phyloP scores from a whole-genome alignment of 1,139 yeast genomes.

The Suhomyces atakaporum region DNA sequence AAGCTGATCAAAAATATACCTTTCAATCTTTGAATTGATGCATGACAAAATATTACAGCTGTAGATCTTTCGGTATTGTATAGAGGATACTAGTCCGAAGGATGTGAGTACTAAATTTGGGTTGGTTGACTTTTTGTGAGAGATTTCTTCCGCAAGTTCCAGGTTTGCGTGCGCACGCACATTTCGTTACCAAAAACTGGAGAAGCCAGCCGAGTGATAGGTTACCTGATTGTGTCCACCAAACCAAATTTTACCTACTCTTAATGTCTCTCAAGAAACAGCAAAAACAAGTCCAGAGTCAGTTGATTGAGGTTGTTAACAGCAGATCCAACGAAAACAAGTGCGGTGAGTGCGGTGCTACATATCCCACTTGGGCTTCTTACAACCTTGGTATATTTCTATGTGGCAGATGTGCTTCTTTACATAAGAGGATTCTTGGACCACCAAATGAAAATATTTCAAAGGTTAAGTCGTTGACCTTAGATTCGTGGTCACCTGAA shows the following conservation, averaged over 20 bases:
- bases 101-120: too few relatives aligned
- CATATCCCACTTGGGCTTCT: slow-evolving; percentile 63
- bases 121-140: neutral
- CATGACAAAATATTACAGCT: too few relatives aligned
- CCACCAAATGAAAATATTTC: slow-evolving; percentile 51
- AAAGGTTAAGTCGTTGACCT: slow-evolving; percentile 74
- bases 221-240: too few relatives aligned
- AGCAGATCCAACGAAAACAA: slow-evolving; percentile 49
- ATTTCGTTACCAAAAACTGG: neutral
- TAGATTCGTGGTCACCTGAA: slow-evolving; percentile 73
- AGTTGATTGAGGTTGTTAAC: slow-evolving; percentile 48
- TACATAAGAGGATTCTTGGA: slow-evolving; percentile 73
- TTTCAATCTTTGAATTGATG: slow-evolving; percentile 4
- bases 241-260: too few relatives aligned
- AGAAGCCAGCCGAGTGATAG: too few relatives aligned
- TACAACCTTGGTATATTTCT: slow-evolving; percentile 60
- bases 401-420: slow-evolving; percentile 78
- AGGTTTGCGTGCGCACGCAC: slow-evolving; percentile 4
- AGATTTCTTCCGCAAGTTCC: slow-evolving; percentile 1
- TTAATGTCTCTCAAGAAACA: slow-evolving; percentile 30
- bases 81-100: too few relatives aligned
- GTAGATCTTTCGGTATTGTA: too few relatives aligned
- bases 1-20: slow-evolving; percentile 1
- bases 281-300: slow-evolving; percentile 42
- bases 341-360: slow-evolving; percentile 73